Percentiles rank a stretch among this genome's conserved stretches.
Conservation (phyloP, 495 filamentous ascomycete genomes). For the Tuber melanosporum region DNA sequence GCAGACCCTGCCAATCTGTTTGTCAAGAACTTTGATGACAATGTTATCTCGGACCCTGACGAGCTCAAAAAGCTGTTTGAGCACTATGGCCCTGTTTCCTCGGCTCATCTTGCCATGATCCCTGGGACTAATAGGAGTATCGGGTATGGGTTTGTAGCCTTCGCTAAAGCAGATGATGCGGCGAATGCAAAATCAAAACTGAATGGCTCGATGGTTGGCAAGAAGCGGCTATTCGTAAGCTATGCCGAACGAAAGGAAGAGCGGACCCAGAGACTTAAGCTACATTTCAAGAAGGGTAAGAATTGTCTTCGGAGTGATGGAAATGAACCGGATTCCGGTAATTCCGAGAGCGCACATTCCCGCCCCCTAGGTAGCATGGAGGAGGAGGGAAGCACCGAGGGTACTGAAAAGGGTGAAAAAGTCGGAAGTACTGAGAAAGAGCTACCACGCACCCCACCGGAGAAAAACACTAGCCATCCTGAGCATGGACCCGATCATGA, state of each 20-base stretch:
- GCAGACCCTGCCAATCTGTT: conserved; percentile 71
- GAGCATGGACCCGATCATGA: not conserved
- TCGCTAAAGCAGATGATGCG: conserved; percentile 79
- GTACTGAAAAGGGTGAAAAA: not conserved
- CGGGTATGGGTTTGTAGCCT: conserved; percentile 98
- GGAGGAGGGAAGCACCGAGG: not conserved
- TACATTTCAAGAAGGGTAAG: not conserved
- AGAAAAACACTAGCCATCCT: not conserved
- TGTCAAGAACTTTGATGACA: conserved; percentile 78
- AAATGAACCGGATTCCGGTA: not conserved
- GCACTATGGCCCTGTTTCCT: conserved; percentile 85
- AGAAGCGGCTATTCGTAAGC: conserved; percentile 40
- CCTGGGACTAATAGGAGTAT: conserved; percentile 79
- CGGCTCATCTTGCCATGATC: conserved; percentile 85
- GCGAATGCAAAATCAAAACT: conserved; percentile 79
- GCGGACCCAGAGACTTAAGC: conserved; percentile 39
- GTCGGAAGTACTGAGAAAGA: not conserved
- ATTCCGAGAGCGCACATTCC: not conserved
- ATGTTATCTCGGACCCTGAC: conserved; percentile 39
- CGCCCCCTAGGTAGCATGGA: not conserved
- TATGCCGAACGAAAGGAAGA: conserved; percentile 42
- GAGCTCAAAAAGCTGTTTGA: conserved; percentile 66
- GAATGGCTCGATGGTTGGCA: conserved; percentile 56
- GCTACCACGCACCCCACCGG: not conserved
- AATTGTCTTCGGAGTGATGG: not conserved